Evolutionary conservation across 1,284 basidiomycete genomes (phyloP).

Genomic region (Rhodotorula sp.): DNA sequence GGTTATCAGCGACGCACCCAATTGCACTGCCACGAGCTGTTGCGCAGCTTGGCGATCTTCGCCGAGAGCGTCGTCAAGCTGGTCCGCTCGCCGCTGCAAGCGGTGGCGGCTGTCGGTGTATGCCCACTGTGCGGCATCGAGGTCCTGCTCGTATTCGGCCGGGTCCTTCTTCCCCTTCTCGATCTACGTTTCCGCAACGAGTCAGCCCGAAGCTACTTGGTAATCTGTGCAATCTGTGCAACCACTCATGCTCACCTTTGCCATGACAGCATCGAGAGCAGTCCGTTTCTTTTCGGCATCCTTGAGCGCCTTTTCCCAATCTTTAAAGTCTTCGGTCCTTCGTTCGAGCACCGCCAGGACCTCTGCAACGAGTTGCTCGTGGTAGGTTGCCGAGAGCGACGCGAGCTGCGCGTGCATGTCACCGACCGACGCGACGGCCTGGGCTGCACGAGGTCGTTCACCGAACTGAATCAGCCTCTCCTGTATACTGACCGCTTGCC

Average conservation of each 20-base stretch:
- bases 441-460: background rate
- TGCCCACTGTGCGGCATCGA: slow-evolving; percentile 16
- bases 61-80: slow-evolving; percentile 1
- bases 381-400: background rate
- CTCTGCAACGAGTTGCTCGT: background rate
- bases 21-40: slow-evolving; percentile 10
- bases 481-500: too few species aligned
- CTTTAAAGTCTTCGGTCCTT: slow-evolving; percentile 4
- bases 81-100: slow-evolving; percentile 1
- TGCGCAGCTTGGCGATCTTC: slow-evolving; percentile 1
- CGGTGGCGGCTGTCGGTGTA: slow-evolving; percentile 14
- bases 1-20: slow-evolving; percentile 4
- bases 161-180: slow-evolving; percentile 27
- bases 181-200: background rate
- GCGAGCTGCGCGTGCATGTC: slow-evolving; percentile 6
- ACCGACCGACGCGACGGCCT: slow-evolving; percentile 8
- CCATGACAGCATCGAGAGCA: slow-evolving; percentile 8
- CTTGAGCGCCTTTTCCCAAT: slow-evolving; percentile 12
- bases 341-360: slow-evolving; percentile 12
- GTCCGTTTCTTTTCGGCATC: slow-evolving; percentile 27
- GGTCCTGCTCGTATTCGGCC: slow-evolving; percentile 26
- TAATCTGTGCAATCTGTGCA: too few species aligned
- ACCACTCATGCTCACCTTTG: too few species aligned
- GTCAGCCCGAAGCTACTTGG: background rate
- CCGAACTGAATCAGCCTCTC: too few species aligned